These are phyloP conservation scores for Saccharomyces hybrid DNA, from an alignment of 1,139 yeast genomes.

Conservation along the genomic window DNA sequence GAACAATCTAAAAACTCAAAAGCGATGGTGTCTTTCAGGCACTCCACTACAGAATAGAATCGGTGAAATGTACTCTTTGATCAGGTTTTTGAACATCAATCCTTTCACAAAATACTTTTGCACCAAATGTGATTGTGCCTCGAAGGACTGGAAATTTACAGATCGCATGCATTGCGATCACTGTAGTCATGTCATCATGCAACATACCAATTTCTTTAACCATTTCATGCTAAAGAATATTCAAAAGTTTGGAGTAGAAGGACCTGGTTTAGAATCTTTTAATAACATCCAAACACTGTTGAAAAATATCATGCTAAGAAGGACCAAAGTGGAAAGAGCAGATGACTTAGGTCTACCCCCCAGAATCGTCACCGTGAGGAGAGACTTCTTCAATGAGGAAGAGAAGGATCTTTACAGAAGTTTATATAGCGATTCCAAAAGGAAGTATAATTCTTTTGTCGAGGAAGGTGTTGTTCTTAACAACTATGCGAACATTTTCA, in stretches of 20 bases:
- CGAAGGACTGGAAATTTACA: constrained; percentile 74
- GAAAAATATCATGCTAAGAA: constrained; percentile 76
- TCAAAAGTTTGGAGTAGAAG: constrained; percentile 73
- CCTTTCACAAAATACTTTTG: constrained; percentile 91
- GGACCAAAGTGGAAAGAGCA: constrained; percentile 93
- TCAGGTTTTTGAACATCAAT: constrained; percentile 70
- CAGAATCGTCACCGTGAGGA: constrained; percentile 77
- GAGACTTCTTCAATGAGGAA: constrained; percentile 84
- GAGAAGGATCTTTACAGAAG: constrained; percentile 88
- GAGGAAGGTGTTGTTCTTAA: constrained; percentile 93
- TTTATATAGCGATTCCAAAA: constrained; percentile 74
- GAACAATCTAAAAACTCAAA: constrained; percentile 57
- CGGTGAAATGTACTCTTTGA: constrained; percentile 90
- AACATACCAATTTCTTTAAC: constrained; percentile 89
- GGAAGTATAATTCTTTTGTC: constrained; percentile 76
- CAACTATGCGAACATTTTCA: constrained; percentile 93
- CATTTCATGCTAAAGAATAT: constrained; percentile 91
- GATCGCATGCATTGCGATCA: constrained; percentile 76
- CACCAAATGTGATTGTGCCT: constrained; percentile 78
- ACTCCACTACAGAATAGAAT: constrained; percentile 94
- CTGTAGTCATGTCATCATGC: constrained; percentile 91
- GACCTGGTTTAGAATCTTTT: constrained; percentile 75
- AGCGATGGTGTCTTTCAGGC: constrained; percentile 88
- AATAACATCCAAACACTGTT: constrained; percentile 64
- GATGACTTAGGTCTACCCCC: constrained; percentile 98